Evolutionary conservation across 2,329 filamentous ascomycete species (phyloP).

Genomic region (Fusarium zealandicum): DNA sequence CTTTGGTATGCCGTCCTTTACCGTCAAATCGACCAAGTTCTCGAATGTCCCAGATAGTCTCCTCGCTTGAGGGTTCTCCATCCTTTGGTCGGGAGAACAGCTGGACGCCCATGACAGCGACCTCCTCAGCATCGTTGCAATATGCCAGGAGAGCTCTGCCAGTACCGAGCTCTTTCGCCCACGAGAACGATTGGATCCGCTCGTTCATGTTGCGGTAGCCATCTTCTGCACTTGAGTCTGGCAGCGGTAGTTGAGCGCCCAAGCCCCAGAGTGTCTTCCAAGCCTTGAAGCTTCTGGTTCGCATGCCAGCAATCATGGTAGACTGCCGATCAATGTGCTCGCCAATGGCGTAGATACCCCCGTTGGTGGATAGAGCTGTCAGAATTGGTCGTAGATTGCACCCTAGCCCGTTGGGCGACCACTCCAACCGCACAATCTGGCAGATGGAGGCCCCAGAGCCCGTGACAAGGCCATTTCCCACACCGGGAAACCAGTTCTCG

Average conservation of each 20-base stretch:
- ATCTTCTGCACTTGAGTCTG: slow-evolving; percentile 47
- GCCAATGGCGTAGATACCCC: slow-evolving; percentile 59
- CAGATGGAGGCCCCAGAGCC: slow-evolving; percentile 59
- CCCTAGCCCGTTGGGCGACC: slow-evolving; percentile 67
- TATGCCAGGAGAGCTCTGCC: slow-evolving; percentile 59
- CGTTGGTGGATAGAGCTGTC: slow-evolving; percentile 58
- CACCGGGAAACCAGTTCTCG: slow-evolving; percentile 49
- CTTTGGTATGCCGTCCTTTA: slow-evolving; percentile 53
- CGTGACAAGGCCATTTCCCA: slow-evolving; percentile 55
- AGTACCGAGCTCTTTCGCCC: slow-evolving; percentile 54
- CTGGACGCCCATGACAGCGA: slow-evolving; percentile 60
- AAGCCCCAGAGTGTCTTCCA: slow-evolving; percentile 66
- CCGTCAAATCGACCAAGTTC: slow-evolving; percentile 60
- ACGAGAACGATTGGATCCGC: slow-evolving; percentile 60
- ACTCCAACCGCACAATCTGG: slow-evolving; percentile 61
- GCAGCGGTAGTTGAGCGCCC: slow-evolving; percentile 59
- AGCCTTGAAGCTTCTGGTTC: slow-evolving; percentile 52
- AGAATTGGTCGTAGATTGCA: slow-evolving; percentile 61
- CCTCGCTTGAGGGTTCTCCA: slow-evolving; percentile 31
- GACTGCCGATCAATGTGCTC: slow-evolving; percentile 50
- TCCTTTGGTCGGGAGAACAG: slow-evolving; percentile 41
- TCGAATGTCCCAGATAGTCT: slow-evolving; percentile 56
- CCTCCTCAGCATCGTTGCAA: slow-evolving; percentile 56
- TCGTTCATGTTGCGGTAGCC: slow-evolving; percentile 51
- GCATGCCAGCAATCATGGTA: slow-evolving; percentile 41